Evolutionary conservation across 2,329 filamentous ascomycete species (phyloP), one percentile per base, ranked within the genome.

Genomic region (Fusarium vanettenii): DNA sequence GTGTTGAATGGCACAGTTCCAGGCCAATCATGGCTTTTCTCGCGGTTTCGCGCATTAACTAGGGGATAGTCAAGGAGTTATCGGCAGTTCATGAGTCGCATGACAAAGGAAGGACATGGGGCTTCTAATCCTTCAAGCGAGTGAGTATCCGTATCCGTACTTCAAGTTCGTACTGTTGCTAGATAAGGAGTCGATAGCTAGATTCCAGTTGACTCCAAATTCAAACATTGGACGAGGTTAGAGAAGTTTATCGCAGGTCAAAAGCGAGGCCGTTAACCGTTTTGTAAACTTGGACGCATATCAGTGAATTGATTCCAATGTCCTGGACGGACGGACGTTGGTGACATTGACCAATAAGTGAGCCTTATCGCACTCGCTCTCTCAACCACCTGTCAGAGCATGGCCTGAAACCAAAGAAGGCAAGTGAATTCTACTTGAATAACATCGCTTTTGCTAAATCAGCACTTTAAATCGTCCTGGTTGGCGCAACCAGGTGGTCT

Each of bases 401-500:
- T 20, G n/a, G 18, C 25, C 16, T 29, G 22, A 10, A 43, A 41
- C 22, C 57, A 60, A 22, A 27, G 22, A 41, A n/a, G 22, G 22
- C 22, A 59, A 39, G 22, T 18, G 29, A 31, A 55, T 55, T 31
- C 48, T 31, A 20, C 48, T 31, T 55, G 48, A 31, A 41, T n/a
- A 6, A 43, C 9, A 61, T 61, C 60, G 60, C 60, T 56, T 63
- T 55, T 45, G 35, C 33, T 43, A 31, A 27, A 39, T 13, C 13
- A 60, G 45, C 10, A 35, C 48, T 37, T 29, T 25, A 20, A 61
- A 43, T 33, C 56, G 18, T 33, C 14, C 39, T 48, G 20, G 39
- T 59, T 69, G 35, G 60, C 68, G 67, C 64, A 74, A 56, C 22
- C 20, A 55, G 11, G 48, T 31, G 27, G 48, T n/a, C 48, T 11